Base-by-base conservation (phyloP, 2,329 filamentous ascomycete species). In the Trichoderma simmonsii region DNA sequence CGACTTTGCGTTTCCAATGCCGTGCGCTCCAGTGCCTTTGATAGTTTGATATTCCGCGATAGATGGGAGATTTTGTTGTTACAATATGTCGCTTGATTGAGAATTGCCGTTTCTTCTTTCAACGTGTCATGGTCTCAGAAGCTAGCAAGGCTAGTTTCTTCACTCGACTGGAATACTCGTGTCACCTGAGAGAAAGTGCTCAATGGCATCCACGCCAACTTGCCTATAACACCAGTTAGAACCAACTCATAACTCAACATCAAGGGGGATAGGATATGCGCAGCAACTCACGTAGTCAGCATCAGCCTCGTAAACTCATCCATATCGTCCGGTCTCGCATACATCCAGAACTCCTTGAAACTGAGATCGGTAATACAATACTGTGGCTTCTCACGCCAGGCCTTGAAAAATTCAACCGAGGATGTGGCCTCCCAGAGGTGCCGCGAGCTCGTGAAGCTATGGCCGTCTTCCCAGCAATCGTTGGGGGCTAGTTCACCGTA, bases 311-410 rank as follows among this genome's bases (percentile, higher is more conserved):
- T 81, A 75, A 84, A 83, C 4, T 83, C 82, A 32, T 84, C 82
- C 26, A 82, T 66, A 39, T 84, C 82, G 1, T 80, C 78, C 0
- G 82, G 78, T 11, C 76, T 77, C 7, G 77, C 82, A 34, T 82
- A 79, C 75, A 78, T 73, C 79, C 81, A 82, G 18, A 83, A 78
- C 0, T 82, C 80, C 56, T 78, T 75, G 59, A 83, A 82, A 61
- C 78, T 76, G 73, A 82, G 75, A 32, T 81, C 76, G n/a, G 75
- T 70, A 51, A 84, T 78, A 43, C 74, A 73, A 63, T 78, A 83
- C 63, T 82, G 78, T 9, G 82, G 81, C 77, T 82, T 83, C 39
- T 81, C 80, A n/a, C 82, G 80, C 84, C 84, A 85, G 3, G 83
- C 81, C 2, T 77, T 79, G 75, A 79, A 85, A 73, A 86, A 86